Conservation (phyloP, 2,329 filamentous ascomycete genomes). For the Fusarium nanum region DNA sequence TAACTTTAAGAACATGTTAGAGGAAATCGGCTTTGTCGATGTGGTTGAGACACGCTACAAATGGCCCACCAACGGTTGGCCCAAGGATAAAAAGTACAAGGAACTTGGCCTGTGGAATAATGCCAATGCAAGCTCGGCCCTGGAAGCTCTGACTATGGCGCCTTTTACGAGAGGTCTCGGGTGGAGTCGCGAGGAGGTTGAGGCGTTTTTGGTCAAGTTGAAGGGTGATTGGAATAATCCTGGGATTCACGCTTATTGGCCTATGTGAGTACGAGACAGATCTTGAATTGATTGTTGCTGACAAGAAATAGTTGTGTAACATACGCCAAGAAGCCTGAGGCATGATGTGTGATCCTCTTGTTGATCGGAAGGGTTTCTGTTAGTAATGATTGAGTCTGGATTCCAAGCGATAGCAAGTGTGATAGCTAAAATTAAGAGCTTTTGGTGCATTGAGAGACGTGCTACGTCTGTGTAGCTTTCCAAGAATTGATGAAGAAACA, state of each 20-base stretch:
- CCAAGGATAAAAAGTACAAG: slow-evolving; percentile 61
- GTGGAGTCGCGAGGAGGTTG: slow-evolving; percentile 34
- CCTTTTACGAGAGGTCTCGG: slow-evolving; percentile 45
- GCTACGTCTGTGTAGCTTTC: fast-evolving
- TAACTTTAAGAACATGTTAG: slow-evolving; percentile 50
- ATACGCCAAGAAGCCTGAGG: slow-evolving; percentile 32
- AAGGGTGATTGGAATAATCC: slow-evolving; percentile 31
- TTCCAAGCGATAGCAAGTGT: background rate
- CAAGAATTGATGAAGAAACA: too few species aligned
- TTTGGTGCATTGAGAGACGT: too few species aligned
- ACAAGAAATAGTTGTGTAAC: slow-evolving; percentile 23
- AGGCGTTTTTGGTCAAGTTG: slow-evolving; percentile 21
- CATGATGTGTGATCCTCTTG: background rate
- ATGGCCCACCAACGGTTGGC: slow-evolving; percentile 63
- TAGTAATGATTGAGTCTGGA: fast-evolving
- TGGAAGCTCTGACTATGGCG: slow-evolving; percentile 48
- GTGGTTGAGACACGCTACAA: slow-evolving; percentile 59
- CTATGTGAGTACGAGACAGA: slow-evolving; percentile 5
- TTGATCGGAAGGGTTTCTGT: background rate
- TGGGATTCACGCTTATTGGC: slow-evolving; percentile 38
- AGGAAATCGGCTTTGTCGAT: slow-evolving; percentile 63
- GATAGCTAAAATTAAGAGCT: background rate
- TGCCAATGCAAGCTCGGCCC: slow-evolving; percentile 37
- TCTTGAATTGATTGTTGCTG: background rate
- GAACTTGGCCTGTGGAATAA: slow-evolving; percentile 56